A percentile compares a stretch with the other conserved stretches of the same genome.
phyloP scores from a whole-genome alignment of 2,329 filamentous ascomycete genomes.

The Trichoderma afroharzianum region DNA sequence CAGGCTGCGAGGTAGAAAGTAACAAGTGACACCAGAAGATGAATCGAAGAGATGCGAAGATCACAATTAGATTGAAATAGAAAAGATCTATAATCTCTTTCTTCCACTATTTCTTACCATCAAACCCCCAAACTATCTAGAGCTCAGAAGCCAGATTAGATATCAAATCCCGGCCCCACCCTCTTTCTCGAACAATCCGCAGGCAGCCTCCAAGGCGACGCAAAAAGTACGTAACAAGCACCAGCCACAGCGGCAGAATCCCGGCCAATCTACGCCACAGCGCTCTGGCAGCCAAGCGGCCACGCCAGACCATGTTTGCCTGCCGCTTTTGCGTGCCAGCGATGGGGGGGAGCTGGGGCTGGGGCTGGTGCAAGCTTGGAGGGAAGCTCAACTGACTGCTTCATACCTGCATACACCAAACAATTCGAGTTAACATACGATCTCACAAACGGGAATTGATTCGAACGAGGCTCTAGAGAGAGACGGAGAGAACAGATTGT shows the following conservation, averaged over 20 bases:
- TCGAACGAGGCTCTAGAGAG: neutral
- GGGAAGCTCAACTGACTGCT: neutral
- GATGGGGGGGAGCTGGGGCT: neutral
- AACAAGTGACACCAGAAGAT: neutral
- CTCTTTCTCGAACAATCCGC: constrained; percentile 18
- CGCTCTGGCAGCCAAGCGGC: constrained; percentile 13
- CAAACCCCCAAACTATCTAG: neutral
- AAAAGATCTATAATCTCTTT: neutral
- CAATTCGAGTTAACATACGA: neutral
- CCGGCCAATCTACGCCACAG: constrained; percentile 9
- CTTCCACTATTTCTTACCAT: neutral
- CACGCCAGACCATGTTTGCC: constrained; percentile 28
- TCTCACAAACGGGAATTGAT: neutral
- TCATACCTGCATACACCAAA: neutral
- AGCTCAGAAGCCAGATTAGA: constrained; percentile 3
- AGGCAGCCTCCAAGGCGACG: constrained; percentile 24
- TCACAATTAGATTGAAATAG: rapidly evolving
- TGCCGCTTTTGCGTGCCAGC: constrained; percentile 2
- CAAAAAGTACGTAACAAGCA: constrained; percentile 16
- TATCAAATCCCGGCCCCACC: neutral
- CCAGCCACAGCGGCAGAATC: constrained; percentile 13
- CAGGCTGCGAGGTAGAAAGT: neutral
- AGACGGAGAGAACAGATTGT: neutral
- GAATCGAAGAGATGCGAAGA: neutral
- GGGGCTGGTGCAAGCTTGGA: constrained; percentile 6